Evolutionary conservation across 179 eudicot genomes (phyloP).

Genomic region (Dionaea muscipula): DNA sequence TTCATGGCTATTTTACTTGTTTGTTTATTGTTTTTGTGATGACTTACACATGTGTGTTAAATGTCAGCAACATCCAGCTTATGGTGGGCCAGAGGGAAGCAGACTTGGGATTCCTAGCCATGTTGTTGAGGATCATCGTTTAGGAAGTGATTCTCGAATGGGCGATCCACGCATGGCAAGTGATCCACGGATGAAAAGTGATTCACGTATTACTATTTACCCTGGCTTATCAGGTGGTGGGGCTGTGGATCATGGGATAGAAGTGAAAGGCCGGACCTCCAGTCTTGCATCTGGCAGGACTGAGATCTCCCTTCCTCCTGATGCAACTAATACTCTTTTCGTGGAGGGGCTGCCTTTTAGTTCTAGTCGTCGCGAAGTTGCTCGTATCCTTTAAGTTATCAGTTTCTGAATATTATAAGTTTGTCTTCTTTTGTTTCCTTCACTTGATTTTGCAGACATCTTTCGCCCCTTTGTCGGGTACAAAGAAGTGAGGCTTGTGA

Average conservation of each 20-base stretch:
- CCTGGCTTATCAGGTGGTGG: constrained; percentile 7
- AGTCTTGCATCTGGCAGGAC: constrained; percentile 43
- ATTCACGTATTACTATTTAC: constrained; percentile 22
- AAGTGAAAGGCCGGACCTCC: constrained; percentile 33
- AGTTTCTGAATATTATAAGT: neutral
- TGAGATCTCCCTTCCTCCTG: constrained; percentile 56
- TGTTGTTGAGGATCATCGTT: constrained; percentile 27
- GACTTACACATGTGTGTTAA: constrained; percentile 6
- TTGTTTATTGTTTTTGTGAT: neutral
- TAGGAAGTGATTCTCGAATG: constrained; percentile 20
- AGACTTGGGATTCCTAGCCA: constrained; percentile 37
- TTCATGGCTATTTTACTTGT: neutral
- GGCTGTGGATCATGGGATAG: constrained; percentile 33
- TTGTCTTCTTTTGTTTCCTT: neutral
- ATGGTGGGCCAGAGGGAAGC: constrained; percentile 33
- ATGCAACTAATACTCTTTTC: constrained; percentile 56
- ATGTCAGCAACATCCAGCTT: constrained; percentile 43
- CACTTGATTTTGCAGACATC: constrained; percentile 29
- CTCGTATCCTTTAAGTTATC: constrained; percentile 66
- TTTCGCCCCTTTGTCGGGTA: constrained; percentile 88
- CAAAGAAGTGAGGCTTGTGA: constrained; percentile 71
- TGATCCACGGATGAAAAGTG: constrained; percentile 20
- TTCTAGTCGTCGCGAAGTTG: constrained; percentile 65
- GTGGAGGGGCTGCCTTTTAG: constrained; percentile 71
- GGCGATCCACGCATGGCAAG: constrained; percentile 17